These are phyloP conservation scores for Beauveria caledonica DNA, from an alignment of 2,329 filamentous ascomycete species.

Conservation along the genomic window DNA sequence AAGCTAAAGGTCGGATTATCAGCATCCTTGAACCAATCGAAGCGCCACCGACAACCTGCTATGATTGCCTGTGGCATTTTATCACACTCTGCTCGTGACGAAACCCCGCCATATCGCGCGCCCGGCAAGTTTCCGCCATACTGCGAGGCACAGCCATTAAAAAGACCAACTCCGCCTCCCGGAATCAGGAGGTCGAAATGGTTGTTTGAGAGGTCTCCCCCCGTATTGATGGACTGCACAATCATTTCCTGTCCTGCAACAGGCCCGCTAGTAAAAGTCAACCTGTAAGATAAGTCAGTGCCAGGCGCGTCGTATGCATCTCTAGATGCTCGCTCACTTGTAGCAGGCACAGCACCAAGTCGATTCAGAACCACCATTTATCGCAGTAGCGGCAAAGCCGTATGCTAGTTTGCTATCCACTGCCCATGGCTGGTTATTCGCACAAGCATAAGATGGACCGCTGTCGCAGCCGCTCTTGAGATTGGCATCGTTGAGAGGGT, in stretches of 20 bases:
- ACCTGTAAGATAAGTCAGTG: slow-evolving; percentile 14
- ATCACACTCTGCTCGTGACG: slow-evolving; percentile 41
- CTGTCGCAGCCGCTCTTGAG: slow-evolving; percentile 47
- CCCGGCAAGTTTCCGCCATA: slow-evolving; percentile 35
- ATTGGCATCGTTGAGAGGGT: slow-evolving; percentile 39
- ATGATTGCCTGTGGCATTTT: slow-evolving; percentile 45
- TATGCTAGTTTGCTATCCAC: slow-evolving; percentile 51
- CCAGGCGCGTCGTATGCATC: no score
- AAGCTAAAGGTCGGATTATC: slow-evolving; percentile 50
- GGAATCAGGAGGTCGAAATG: slow-evolving; percentile 53
- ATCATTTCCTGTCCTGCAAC: slow-evolving; percentile 54
- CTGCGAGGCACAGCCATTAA: slow-evolving; percentile 42
- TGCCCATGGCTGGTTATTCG: slow-evolving; percentile 53
- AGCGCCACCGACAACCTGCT: slow-evolving; percentile 54
- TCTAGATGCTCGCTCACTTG: slow-evolving; percentile 26
- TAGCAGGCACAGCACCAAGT: slow-evolving; percentile 63
- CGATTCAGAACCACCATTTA: slow-evolving; percentile 46
- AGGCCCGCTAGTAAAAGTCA: slow-evolving; percentile 43
- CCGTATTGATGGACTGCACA: slow-evolving; percentile 57
- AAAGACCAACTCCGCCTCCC: slow-evolving; percentile 47
- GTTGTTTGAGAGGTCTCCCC: slow-evolving; percentile 45
- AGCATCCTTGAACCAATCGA: slow-evolving; percentile 53
- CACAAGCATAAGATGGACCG: slow-evolving; percentile 52
- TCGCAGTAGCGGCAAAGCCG: slow-evolving; percentile 54
- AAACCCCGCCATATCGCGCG: slow-evolving; percentile 49